Conservation (phyloP, 2,329 filamentous ascomycete genomes). For the Coniochaeta prunicola region DNA sequence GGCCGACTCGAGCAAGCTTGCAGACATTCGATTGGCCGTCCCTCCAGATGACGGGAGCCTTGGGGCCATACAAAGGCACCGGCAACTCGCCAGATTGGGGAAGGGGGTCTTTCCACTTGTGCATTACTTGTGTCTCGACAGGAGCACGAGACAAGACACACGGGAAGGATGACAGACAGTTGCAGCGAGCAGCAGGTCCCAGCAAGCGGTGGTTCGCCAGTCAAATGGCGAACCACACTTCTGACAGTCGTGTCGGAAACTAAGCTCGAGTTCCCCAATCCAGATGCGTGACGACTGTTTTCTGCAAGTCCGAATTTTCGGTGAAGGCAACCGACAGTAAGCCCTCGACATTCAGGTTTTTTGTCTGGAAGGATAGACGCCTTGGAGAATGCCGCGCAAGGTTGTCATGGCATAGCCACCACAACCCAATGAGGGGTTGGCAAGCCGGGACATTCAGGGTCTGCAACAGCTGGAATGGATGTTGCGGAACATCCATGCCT, state of each 20-base stretch:
- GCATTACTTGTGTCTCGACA: too few relatives aligned
- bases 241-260: background rate
- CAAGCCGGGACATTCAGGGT: background rate
- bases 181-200: background rate
- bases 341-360: background rate
- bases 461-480: background rate
- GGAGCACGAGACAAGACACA: background rate
- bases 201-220: background rate
- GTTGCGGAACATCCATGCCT: conserved; percentile 1
- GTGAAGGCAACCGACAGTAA: background rate
- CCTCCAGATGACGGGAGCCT: background rate
- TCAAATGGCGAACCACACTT: background rate
- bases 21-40: background rate
- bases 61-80: background rate
- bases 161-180: background rate
- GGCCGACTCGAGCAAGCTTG: background rate
- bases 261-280: background rate
- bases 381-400: background rate
- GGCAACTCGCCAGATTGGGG: background rate
- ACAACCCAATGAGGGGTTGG: background rate
- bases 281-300: background rate
- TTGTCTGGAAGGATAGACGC: background rate
- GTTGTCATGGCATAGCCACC: background rate
- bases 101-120: background rate
- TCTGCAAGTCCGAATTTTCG: background rate